These are phyloP conservation scores for Thielaviopsis euricoi DNA, from an alignment of 2,329 filamentous ascomycete species.

Conservation along the genomic window DNA sequence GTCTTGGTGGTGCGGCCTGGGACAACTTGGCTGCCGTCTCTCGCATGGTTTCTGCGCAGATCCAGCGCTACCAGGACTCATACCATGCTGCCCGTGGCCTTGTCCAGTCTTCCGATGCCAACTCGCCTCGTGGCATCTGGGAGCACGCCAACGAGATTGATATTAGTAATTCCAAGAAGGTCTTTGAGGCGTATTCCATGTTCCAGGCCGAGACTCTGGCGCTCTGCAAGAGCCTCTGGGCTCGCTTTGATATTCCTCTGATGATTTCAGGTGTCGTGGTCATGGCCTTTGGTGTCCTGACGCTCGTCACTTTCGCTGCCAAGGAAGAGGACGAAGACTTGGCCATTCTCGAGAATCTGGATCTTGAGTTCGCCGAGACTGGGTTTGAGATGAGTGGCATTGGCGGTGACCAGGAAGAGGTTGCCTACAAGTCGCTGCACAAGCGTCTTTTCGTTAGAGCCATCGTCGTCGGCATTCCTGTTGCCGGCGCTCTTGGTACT, in stretches of 20 bases:
- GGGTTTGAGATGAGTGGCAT: constrained; percentile 34
- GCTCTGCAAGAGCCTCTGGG: constrained; percentile 76
- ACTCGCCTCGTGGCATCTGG: constrained; percentile 26
- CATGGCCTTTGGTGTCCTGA: constrained; percentile 48
- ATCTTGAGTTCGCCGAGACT: constrained; percentile 43
- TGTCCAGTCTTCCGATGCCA: constrained; percentile 35
- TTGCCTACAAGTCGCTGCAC: constrained; percentile 22
- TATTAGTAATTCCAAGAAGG: constrained; percentile 21
- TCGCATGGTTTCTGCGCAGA: constrained; percentile 65
- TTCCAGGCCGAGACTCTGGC: constrained; percentile 68
- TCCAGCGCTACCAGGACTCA: constrained; percentile 72
- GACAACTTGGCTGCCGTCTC: constrained; percentile 62
- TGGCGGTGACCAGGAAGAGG: constrained; percentile 15
- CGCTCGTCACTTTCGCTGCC: constrained; percentile 58
- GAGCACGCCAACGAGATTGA: constrained; percentile 30
- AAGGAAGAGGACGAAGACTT: constrained; percentile 38
- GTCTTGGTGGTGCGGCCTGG: constrained; percentile 51
- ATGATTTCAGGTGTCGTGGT: constrained; percentile 70
- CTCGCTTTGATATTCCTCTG: constrained; percentile 71
- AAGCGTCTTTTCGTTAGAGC: constrained; percentile 24
- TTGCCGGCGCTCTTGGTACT: constrained; percentile 19
- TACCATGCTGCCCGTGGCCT: constrained; percentile 62
- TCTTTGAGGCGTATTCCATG: constrained; percentile 43
- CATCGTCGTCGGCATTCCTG: constrained; percentile 19
- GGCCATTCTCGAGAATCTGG: constrained; percentile 35